Percentiles rank a stretch among this genome's conserved stretches.
phyloP scores from a whole-genome alignment of 2,329 filamentous ascomycete species.

The Acrocalymma vagum region DNA sequence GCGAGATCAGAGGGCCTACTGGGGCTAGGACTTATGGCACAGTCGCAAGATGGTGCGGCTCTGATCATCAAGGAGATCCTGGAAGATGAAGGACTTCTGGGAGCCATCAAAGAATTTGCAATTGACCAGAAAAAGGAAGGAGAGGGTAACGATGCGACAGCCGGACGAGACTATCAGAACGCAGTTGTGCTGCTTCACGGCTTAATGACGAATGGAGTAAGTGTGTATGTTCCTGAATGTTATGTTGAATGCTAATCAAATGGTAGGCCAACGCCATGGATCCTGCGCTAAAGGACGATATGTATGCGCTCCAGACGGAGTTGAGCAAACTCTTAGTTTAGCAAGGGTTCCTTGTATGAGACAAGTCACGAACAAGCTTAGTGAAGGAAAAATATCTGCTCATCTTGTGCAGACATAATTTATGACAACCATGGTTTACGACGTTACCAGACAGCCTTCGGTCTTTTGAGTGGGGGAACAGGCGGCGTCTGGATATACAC shows the following conservation, averaged over 20 bases:
- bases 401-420: too few species aligned
- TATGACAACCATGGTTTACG: too few species aligned
- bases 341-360: not conserved
- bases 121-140: slow-evolving; percentile 31
- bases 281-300: slow-evolving; percentile 26
- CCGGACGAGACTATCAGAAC: slow-evolving; percentile 44
- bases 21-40: slow-evolving; percentile 44
- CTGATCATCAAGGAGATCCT: slow-evolving; percentile 37
- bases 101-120: slow-evolving; percentile 43
- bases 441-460: too few species aligned
- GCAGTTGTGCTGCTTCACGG: slow-evolving; percentile 45
- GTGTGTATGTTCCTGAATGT: slow-evolving; percentile 7
- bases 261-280: slow-evolving; percentile 32
- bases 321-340: slow-evolving; percentile 32
- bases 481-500: too few species aligned
- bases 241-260: slow-evolving; percentile 16
- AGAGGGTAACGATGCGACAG: slow-evolving; percentile 26
- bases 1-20: slow-evolving; percentile 45
- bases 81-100: slow-evolving; percentile 36
- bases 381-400: too few species aligned
- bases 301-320: slow-evolving; percentile 30
- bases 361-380: too few species aligned
- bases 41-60: slow-evolving; percentile 35
- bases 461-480: too few species aligned
- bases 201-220: slow-evolving; percentile 42